Conservation (phyloP, 805 yeast species). For the Yueomyces sp. region DNA sequence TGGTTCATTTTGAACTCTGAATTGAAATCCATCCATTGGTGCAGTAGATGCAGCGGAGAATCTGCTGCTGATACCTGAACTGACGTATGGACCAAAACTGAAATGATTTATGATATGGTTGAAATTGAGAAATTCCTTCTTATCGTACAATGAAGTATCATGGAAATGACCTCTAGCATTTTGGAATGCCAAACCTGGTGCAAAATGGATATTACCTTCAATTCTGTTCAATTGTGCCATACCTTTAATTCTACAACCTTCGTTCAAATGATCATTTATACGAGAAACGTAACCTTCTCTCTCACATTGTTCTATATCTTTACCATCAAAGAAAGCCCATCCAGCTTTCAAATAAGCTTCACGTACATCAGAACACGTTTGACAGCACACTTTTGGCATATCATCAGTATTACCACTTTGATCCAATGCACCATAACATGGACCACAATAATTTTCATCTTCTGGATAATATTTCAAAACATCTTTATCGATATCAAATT, state of each 20-base stretch:
- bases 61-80: neutral
- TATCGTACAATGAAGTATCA: constrained; percentile 62
- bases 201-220: constrained; percentile 86
- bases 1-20: constrained; percentile 23
- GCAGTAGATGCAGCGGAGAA: neutral
- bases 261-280: constrained; percentile 45
- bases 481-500: constrained; percentile 29
- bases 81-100: constrained; percentile 48
- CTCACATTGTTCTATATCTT: constrained; percentile 81
- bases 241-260: constrained; percentile 86
- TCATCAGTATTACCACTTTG: constrained; percentile 35
- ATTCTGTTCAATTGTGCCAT: constrained; percentile 69
- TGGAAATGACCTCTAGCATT: constrained; percentile 55
- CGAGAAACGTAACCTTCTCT: constrained; percentile 68
- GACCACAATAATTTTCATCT: constrained; percentile 52
- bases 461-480: constrained; percentile 23
- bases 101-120: constrained; percentile 69
- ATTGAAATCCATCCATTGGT: constrained; percentile 48
- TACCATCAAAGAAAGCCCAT: constrained; percentile 90
- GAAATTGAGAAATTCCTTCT: constrained; percentile 52
- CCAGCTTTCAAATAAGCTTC: constrained; percentile 61
- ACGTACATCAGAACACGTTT: constrained; percentile 70
- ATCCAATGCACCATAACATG: constrained; percentile 76
- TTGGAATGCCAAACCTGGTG: constrained; percentile 77
- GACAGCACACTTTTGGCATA: constrained; percentile 54